Evolutionary conservation across 148 eudicot species (phyloP), one percentile per base, ranked within the genome.

Genomic region (Cornus suecica): DNA sequence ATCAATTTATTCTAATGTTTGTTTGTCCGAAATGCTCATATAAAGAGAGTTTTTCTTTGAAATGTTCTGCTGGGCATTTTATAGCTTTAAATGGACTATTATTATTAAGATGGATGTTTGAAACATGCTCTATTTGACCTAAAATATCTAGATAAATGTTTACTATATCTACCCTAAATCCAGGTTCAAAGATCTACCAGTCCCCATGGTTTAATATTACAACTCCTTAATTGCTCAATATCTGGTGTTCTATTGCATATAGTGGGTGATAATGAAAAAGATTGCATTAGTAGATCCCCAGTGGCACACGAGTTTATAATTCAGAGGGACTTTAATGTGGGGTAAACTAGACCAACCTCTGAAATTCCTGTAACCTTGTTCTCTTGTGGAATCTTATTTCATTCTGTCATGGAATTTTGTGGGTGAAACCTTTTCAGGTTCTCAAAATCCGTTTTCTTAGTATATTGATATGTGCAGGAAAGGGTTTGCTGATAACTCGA

Each of bases 111-210:
- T 72, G 31, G 65, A 23, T 71, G 14, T 67, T 30, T 31, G n/a
- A 32, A 37, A 25, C n/a, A 73, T 27, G 30, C 69, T 42, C 66
- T 68, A n/a, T 65, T 65, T 73, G 42, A 26, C 69, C 68, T 23
- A 16, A 68, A 58, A 62, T 28, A 60, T 27, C 41, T 18, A 20
- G 18, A 30, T 6, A 16, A 29, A 32, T 73, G 54, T 63, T 23
- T 67, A 66, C 30, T 76, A 11, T 10, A 37, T 48, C 15, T 48
- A 11, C 8, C 20, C 20, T 13, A 4, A 58, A 25, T n/a, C 62
- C 62, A 20, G 23, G 25, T 58, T 58, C 20, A 58, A 20, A 58
- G 62, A 58, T 5, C 8, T 22, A 58, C 62, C 62, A 58, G 3
- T 25, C 62, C 22, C 20, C 18, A 22, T 8, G 20, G 20, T n/a